Base-by-base conservation (phyloP, 1,139 yeast genomes). In the Arxiozyma bovina region DNA sequence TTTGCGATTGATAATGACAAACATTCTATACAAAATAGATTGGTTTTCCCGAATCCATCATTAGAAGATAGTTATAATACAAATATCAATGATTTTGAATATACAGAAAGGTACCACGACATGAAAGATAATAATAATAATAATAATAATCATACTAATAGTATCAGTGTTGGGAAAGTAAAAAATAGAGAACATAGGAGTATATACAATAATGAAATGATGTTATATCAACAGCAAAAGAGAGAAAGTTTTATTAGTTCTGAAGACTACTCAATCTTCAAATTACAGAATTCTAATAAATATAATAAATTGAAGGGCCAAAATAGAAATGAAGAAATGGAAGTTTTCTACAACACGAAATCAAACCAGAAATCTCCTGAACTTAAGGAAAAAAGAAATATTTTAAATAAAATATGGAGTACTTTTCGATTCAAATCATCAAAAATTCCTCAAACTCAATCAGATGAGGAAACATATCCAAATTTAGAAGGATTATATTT, bases 241-340 rank as follows among this genome's bases (percentile, higher is more conserved):
- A 23, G 38, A 23, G 50, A 41, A 23, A 48, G 50, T 48, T n/a
- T n/a, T 17, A 45, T 41, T 2, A 48, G 50, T 41, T 41, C 38
- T 6, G 44, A 48, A 23, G 45, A 48, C n/a, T 48, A 47, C 34
- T 46, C 48, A 20, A 25, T 46, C 22, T 20, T 46, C 20, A 46
- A 46, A 20, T 46, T 34, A 46, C 27, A 46, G 11, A 46, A 46
- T 46, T 18, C 42, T 8, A 30, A 46, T 15, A 47, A 47, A 40
- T 47, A n/a, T 47, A 15, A 38, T 22, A 21, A 38, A 47, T 40
- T 40, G 21, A 46, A 46, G 17, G 5, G 18, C 9, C 6, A 21
- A 20, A n/a, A 45, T 27, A 34, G 34, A 12, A 20, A 45, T 17
- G 42, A 30, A 21, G 40, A 34, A 17, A 21, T 2, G 23, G n/a